Percentiles rank a stretch among this genome's conserved stretches.
These are phyloP conservation scores for Candida montana DNA, from an alignment of 805 yeast genomes.

Conservation along the genomic window DNA sequence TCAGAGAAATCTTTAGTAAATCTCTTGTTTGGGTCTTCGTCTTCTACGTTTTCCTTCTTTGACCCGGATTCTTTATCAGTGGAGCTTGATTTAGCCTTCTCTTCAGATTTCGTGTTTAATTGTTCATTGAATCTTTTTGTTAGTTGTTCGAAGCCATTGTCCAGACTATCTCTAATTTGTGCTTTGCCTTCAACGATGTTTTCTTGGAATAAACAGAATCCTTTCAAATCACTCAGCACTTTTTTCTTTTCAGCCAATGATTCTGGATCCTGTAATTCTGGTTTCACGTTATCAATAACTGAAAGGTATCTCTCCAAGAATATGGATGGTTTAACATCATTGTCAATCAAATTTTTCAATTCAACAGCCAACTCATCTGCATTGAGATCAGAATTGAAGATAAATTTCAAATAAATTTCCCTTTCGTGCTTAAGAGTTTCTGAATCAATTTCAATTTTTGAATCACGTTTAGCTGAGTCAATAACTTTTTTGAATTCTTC, in stretches of 20 bases:
- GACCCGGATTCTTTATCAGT: conserved; percentile 7
- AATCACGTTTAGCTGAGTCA: conserved; percentile 12
- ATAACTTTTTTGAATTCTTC: conserved; percentile 15
- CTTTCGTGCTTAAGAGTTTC: conserved; percentile 8
- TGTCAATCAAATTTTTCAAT: conserved; percentile 11
- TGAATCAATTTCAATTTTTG: conserved; percentile 5
- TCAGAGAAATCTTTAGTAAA: conserved; percentile 23
- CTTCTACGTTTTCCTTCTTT: not conserved
- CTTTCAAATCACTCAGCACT: conserved; percentile 11
- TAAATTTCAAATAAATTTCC: conserved; percentile 14
- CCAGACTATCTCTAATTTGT: conserved; percentile 5
- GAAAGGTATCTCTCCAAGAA: conserved; percentile 16
- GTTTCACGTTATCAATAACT: conserved; percentile 5
- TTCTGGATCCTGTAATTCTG: not conserved
- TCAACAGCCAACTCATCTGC: conserved; percentile 9
- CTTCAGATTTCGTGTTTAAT: not conserved
- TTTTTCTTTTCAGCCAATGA: conserved; percentile 8
- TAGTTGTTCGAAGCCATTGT: conserved; percentile 2
- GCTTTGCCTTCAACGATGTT: conserved; percentile 5
- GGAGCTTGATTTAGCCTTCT: not conserved
- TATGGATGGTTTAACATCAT: conserved; percentile 13
- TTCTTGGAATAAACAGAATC: conserved; percentile 11
- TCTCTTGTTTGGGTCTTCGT: conserved; percentile 14
- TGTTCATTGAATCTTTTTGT: conserved; percentile 17
- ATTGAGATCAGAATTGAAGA: conserved; percentile 10